These are phyloP conservation scores for Miscanthus lutarioriparius DNA, from an alignment of 176 grass and related monocot species.

Conservation along the genomic window DNA sequence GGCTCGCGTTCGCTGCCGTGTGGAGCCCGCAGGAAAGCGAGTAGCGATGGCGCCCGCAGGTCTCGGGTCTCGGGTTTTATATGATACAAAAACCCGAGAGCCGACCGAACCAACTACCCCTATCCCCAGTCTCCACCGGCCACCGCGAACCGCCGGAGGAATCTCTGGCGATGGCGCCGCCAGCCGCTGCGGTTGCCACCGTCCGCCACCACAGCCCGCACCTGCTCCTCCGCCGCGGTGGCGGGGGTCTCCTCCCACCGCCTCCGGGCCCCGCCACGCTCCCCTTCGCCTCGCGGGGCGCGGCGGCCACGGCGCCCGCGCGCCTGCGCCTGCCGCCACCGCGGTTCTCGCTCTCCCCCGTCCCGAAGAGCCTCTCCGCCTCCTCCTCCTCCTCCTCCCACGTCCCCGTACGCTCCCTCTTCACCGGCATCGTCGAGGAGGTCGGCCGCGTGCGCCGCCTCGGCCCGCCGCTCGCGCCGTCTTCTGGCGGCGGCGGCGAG, in stretches of 20 bases:
- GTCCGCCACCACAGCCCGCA: background rate
- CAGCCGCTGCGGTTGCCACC: background rate
- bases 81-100: background rate
- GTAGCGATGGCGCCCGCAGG: background rate
- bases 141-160: background rate
- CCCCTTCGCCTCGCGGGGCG: slow-evolving; percentile 28
- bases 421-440: slow-evolving; percentile 96
- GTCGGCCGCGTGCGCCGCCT: slow-evolving; percentile 61
- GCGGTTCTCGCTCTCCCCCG: slow-evolving; percentile 45
- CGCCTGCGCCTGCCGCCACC: slow-evolving; percentile 28
- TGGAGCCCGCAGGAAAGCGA: background rate
- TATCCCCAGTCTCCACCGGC: background rate
- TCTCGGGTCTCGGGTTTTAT: background rate
- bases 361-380: slow-evolving; percentile 44
- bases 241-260: slow-evolving; percentile 7
- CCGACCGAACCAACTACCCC: background rate
- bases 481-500: slow-evolving; percentile 1
- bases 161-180: slow-evolving; percentile 46
- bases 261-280: background rate
- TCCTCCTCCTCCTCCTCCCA: slow-evolving; percentile 10
- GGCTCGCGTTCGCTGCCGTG: background rate
- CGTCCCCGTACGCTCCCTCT: slow-evolving; percentile 51
- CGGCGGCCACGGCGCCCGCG: slow-evolving; percentile 17
- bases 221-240: background rate
- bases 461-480: slow-evolving; percentile 29